Evolutionary conservation across 139 green algal species (phyloP), one percentile per base, ranked within the genome.

Genomic region (Chloropicon primus): DNA sequence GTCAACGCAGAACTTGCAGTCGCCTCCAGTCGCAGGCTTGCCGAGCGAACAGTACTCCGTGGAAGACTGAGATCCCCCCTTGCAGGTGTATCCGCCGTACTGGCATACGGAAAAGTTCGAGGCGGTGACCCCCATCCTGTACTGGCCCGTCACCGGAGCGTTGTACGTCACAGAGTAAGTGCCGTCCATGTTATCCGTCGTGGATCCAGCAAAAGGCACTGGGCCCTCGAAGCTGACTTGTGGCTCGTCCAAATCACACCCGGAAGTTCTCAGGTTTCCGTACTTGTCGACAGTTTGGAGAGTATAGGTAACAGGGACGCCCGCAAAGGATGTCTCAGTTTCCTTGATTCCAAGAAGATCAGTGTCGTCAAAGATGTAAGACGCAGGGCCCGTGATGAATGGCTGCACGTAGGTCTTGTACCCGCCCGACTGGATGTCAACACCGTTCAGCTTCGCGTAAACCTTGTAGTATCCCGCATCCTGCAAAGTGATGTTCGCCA

Each of bases 351-450:
- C n/a, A 1, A 79, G 71, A 22, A n/a, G 23, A 74, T 82, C 74
- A 3, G n/a, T 22, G 22, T 76, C 53, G 26, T 76, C 79, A 53
- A 76, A 82, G 22, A 82, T 76, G 74, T 76, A 82, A 10, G 53
- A 62, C 21, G 21, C 22, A 5, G 74, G n/a, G 54, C 22, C 24
- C 2, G 74, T 54, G 26, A 76, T 54, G 26, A 71, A 78, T 21
- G 79, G 73, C n/a, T 82, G 79, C 54, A 82, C 71, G 25, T 78
- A 82, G 24, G 74, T 82, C 74, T 82, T 82, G 23, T 22, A 25
- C 17, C 17, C 79, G 74, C 27, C 54, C 2, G 25, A 1, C 21
- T 29, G 23, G 27, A 72, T 29, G 74, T 28, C 22, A 27, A 74
- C 71, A 28, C 24, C 76, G n/a, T 78, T 28, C 27, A 82, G 72